A percentile compares a stretch with the other conserved stretches of the same genome.
phyloP scores from a whole-genome alignment of 2,329 filamentous ascomycete species.

The Colletotrichum neosansevieriae region DNA sequence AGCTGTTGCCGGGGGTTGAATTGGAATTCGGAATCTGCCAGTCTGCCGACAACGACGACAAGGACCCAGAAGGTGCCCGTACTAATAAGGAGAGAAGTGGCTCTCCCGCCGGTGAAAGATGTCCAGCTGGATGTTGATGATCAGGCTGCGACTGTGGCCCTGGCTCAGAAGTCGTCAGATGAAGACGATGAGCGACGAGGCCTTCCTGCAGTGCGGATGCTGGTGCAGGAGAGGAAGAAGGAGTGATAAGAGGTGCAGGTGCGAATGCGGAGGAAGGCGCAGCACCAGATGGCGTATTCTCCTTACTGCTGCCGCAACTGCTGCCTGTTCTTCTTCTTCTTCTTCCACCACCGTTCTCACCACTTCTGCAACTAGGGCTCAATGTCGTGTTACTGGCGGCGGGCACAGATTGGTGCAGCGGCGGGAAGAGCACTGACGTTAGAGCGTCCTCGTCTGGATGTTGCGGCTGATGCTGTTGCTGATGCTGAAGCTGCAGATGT shows the following conservation, averaged over 20 bases:
- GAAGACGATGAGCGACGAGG: not conserved
- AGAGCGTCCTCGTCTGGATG: slow-evolving; percentile 11
- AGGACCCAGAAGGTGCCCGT: not conserved
- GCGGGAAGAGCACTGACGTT: slow-evolving; percentile 15
- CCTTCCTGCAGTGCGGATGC: not conserved
- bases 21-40: slow-evolving; percentile 25
- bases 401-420: not conserved
- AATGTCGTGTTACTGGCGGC: no score
- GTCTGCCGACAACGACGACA: slow-evolving; percentile 11
- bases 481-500: slow-evolving; percentile 7
- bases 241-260: not conserved
- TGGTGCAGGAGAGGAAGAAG: not conserved
- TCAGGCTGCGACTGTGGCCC: not conserved
- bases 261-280: slow-evolving; percentile 4
- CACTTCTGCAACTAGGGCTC: not conserved
- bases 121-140: no score
- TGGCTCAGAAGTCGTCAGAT: not conserved
- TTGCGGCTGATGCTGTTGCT: not conserved
- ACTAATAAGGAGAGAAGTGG: slow-evolving; percentile 17
- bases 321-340: not conserved
- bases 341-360: not conserved
- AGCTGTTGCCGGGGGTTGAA: slow-evolving; percentile 13
- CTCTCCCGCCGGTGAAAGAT: not conserved
- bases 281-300: slow-evolving; percentile 1
- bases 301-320: not conserved